These are phyloP conservation scores for Nicotiana sylvestris DNA, from an alignment of 257 asterid species.

Conservation along the genomic window DNA sequence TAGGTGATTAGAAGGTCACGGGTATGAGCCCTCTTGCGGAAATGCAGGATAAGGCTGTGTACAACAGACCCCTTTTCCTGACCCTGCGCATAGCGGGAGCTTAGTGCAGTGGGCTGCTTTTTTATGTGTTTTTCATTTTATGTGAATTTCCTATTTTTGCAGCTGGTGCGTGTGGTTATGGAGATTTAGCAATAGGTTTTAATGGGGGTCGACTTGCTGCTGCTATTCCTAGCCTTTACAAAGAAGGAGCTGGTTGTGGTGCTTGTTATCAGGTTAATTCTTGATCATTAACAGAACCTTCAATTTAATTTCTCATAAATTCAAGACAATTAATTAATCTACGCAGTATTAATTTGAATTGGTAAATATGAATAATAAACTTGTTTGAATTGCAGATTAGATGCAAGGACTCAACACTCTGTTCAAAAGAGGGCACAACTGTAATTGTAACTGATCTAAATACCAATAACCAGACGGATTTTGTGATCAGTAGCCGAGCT, in stretches of 20 bases:
- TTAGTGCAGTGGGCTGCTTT: too few relatives aligned
- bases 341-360: background rate
- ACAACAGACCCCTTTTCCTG: too few relatives aligned
- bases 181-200: conserved; percentile 51
- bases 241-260: conserved; percentile 77
- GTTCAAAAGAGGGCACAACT: conserved; percentile 46
- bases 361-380: background rate
- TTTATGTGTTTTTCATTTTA: background rate
- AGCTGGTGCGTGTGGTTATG: conserved; percentile 92
- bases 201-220: conserved; percentile 60
- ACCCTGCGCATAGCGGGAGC: too few relatives aligned
- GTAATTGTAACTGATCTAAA: conserved; percentile 54
- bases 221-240: conserved; percentile 54
- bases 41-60: too few relatives aligned
- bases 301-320: background rate
- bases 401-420: conserved; percentile 44
- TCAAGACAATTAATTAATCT: background rate
- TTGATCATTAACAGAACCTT: background rate
- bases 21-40: too few relatives aligned
- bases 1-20: too few relatives aligned
- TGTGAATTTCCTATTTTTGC: conserved; percentile 6
- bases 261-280: conserved; percentile 72
- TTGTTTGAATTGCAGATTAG: conserved; percentile 41
- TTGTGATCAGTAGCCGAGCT: conserved; percentile 67
- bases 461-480: conserved; percentile 45